Base-by-base conservation (phyloP, 1,139 yeast species). In the Yamadazyma atlantica region DNA sequence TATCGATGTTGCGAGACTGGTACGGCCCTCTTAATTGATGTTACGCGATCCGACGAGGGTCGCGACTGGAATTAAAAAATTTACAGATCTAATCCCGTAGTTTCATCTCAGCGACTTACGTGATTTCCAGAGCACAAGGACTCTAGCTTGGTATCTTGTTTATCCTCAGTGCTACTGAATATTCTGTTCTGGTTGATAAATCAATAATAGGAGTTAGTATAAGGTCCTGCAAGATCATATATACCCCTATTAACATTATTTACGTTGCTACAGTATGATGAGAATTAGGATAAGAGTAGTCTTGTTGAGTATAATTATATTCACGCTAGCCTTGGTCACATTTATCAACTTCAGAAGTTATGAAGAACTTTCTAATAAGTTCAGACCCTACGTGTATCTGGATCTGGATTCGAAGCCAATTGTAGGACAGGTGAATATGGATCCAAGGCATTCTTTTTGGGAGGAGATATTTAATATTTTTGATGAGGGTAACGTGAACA, bases 401-500 rank as follows among this genome's bases (percentile, higher is more conserved):
- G 35, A 18, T 12, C 11, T 11, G n/a, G 38, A 33, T n/a, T 32
- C 19, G 6, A 49, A 49, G 30, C 55, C 55, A 6, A 36, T 45
- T n/a, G 45, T 51, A 11, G 55, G 55, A 3, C 44, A 46, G 26
- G 32, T 40, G 12, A 39, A 44, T 28, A 30, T 30, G 14, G 49
- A 46, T 33, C 52, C 51, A 18, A 44, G 51, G 23, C 58, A 53
- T 38, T 37, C 38, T 10, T 58, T 58, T 34, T 58, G 63, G 62
- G 47, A 49, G n/a, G 33, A 44, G 5, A 47, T 55, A 4, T 58
- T 58, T 32, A 39, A 42, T 11, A 46, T 54, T 6, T 51, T 54
- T 36, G 55, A 45, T 21, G 43, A 40, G 8, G 51, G 53, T 21
- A 39, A 40, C 17, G 38, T 51, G 8, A 38, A 52, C 18, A 31